phyloP scores from a whole-genome alignment of 768 basidiomycete genomes.

The Mycena rebaudengoi region DNA sequence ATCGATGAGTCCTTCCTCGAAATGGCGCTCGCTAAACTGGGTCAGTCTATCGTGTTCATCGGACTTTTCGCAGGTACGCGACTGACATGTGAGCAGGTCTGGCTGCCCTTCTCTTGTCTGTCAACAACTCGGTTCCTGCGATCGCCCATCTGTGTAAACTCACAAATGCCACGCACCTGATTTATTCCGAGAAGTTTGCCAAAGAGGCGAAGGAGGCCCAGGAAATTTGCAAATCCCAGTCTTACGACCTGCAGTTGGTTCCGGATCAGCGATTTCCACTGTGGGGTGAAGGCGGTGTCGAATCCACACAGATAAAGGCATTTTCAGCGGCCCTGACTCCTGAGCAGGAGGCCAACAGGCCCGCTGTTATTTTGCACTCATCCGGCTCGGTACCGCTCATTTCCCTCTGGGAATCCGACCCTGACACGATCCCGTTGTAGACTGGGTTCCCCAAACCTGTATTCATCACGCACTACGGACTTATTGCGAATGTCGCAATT shows the following conservation, averaged over 20 bases:
- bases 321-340: constrained; percentile 37
- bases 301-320: constrained; percentile 31
- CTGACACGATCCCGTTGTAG: constrained; percentile 4
- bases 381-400: constrained; percentile 45
- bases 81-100: constrained; percentile 32
- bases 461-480: constrained; percentile 43
- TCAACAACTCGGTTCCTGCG: constrained; percentile 56
- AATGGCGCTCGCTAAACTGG: constrained; percentile 49
- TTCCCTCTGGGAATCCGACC: too few species aligned
- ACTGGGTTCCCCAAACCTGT: constrained; percentile 62
- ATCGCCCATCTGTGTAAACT: constrained; percentile 51
- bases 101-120: constrained; percentile 46
- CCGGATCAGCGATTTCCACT: constrained; percentile 49
- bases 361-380: constrained; percentile 53
- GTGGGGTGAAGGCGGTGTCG: constrained; percentile 48
- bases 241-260: constrained; percentile 30
- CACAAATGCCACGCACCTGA: constrained; percentile 47
- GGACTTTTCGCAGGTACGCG: neutral
- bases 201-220: constrained; percentile 43
- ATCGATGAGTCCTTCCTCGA: constrained; percentile 52
- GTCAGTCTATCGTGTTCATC: neutral
- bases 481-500: constrained; percentile 44
- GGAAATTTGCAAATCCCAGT: constrained; percentile 30
- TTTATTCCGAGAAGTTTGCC: constrained; percentile 48
- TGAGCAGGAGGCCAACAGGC: constrained; percentile 41